Percentiles rank a stretch among this genome's conserved stretches.
Evolutionary conservation across 73 alveolate species (phyloP).

Genomic region (Blepharisma japonicum): DNA sequence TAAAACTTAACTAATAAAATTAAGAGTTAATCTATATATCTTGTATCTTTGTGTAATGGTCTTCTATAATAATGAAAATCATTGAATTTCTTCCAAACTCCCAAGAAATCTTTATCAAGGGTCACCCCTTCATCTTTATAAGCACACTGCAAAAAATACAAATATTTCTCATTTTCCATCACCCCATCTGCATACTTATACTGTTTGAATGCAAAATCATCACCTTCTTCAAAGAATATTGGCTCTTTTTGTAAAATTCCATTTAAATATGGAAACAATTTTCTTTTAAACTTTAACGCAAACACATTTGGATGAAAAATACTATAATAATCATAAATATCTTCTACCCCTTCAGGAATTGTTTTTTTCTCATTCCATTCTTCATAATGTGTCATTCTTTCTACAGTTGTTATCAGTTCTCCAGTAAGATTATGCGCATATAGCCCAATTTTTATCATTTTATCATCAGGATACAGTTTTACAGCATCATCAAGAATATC

Average conservation of each 20-base stretch:
- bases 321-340: slow-evolving; percentile 68
- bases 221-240: slow-evolving; percentile 68
- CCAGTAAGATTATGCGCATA: slow-evolving; percentile 56
- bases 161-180: slow-evolving; percentile 63
- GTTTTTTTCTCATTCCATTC: slow-evolving; percentile 47
- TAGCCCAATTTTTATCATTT: slow-evolving; percentile 70
- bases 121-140: slow-evolving; percentile 60
- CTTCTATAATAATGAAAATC: slow-evolving; percentile 28
- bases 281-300: slow-evolving; percentile 52
- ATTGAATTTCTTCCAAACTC: slow-evolving; percentile 67
- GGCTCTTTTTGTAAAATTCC: slow-evolving; percentile 70
- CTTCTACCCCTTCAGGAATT: slow-evolving; percentile 57
- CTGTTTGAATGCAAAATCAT: slow-evolving; percentile 57
- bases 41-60: not conserved
- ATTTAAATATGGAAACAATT: slow-evolving; percentile 62
- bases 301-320: slow-evolving; percentile 52
- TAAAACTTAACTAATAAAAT: no score
- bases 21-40: no score
- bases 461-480: slow-evolving; percentile 51
- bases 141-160: slow-evolving; percentile 80
- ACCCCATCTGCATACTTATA: slow-evolving; percentile 52
- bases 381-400: slow-evolving; percentile 47
- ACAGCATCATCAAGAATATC: slow-evolving; percentile 63
- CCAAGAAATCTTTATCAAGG: slow-evolving; percentile 65
- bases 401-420: slow-evolving; percentile 63